phyloP scores from a whole-genome alignment of 2,329 filamentous ascomycete species.

The Metarhizium sp. region DNA sequence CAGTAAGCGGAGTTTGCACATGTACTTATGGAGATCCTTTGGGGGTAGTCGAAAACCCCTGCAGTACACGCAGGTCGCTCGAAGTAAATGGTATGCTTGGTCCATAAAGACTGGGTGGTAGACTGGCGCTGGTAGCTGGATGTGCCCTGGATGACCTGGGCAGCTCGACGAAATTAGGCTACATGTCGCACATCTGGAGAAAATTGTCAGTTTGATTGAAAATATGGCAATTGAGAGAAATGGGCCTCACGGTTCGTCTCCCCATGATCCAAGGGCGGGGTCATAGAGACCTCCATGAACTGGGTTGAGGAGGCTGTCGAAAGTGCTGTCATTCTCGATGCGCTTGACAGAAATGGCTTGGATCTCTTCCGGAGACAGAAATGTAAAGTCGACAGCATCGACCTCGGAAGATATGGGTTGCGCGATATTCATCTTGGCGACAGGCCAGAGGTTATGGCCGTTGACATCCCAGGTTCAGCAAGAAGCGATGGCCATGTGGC shows the following conservation, averaged over 20 bases:
- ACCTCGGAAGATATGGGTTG: slow-evolving; percentile 79
- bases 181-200: slow-evolving; percentile 76
- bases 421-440: slow-evolving; percentile 53
- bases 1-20: slow-evolving; percentile 77
- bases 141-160: slow-evolving; percentile 89
- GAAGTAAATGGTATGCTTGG: slow-evolving; percentile 74
- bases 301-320: slow-evolving; percentile 84
- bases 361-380: slow-evolving; percentile 76
- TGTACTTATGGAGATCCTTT: slow-evolving; percentile 65
- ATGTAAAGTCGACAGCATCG: slow-evolving; percentile 80
- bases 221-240: slow-evolving; percentile 4
- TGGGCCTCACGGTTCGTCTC: slow-evolving; percentile 60
- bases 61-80: slow-evolving; percentile 86
- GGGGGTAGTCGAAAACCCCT: slow-evolving; percentile 74
- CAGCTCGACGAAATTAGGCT: slow-evolving; percentile 73
- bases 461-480: neutral
- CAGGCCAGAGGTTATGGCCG: neutral
- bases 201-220: neutral
- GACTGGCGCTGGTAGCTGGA: slow-evolving; percentile 84
- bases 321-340: slow-evolving; percentile 89
- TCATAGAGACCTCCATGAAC: slow-evolving; percentile 89
- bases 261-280: slow-evolving; percentile 80
- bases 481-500: neutral
- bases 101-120: slow-evolving; percentile 98
- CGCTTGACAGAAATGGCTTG: slow-evolving; percentile 83